A percentile compares a stretch with the other conserved stretches of the same genome.
Evolutionary conservation across 805 yeast species (phyloP).

Genomic region (Pichia eremophila): DNA sequence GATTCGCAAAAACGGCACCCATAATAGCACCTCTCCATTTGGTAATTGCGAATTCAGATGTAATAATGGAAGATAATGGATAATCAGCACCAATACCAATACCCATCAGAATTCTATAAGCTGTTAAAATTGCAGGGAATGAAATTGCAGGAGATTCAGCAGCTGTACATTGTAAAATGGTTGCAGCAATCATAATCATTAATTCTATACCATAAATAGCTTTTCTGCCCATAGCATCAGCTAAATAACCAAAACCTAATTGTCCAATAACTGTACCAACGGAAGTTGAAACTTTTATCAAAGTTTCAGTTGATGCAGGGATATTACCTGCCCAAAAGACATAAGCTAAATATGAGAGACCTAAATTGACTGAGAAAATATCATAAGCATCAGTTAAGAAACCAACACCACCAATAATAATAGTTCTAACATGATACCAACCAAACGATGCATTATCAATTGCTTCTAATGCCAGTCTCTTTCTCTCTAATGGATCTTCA

Average conservation of each 20-base stretch:
- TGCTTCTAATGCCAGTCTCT: slow-evolving; percentile 76
- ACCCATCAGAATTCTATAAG: slow-evolving; percentile 84
- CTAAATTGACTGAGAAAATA: slow-evolving; percentile 82
- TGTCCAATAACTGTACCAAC: slow-evolving; percentile 94
- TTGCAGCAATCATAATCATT: slow-evolving; percentile 73
- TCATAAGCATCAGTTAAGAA: slow-evolving; percentile 90
- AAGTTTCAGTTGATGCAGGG: slow-evolving; percentile 66
- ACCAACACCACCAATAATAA: slow-evolving; percentile 89
- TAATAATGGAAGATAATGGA: slow-evolving; percentile 86
- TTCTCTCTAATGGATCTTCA: slow-evolving; percentile 78
- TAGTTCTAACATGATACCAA: slow-evolving; percentile 77
- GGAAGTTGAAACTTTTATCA: slow-evolving; percentile 81
- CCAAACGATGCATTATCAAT: slow-evolving; percentile 74
- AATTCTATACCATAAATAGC: slow-evolving; percentile 80
- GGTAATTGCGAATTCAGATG: slow-evolving; percentile 87
- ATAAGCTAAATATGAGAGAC: slow-evolving; percentile 65
- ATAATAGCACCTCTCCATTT: slow-evolving; percentile 97
- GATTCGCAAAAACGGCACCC: slow-evolving; percentile 95
- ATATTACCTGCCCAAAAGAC: slow-evolving; percentile 58
- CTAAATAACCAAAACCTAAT: slow-evolving; percentile 71
- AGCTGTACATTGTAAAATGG: slow-evolving; percentile 64
- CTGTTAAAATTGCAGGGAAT: slow-evolving; percentile 64
- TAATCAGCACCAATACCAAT: slow-evolving; percentile 97
- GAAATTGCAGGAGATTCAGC: slow-evolving; percentile 67
- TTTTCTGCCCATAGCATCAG: slow-evolving; percentile 80